Percentiles rank a stretch among this genome's conserved stretches.
These are phyloP conservation scores for Rhodomyrtus tomentosa DNA, from an alignment of 345 rosid genomes.

Conservation along the genomic window DNA sequence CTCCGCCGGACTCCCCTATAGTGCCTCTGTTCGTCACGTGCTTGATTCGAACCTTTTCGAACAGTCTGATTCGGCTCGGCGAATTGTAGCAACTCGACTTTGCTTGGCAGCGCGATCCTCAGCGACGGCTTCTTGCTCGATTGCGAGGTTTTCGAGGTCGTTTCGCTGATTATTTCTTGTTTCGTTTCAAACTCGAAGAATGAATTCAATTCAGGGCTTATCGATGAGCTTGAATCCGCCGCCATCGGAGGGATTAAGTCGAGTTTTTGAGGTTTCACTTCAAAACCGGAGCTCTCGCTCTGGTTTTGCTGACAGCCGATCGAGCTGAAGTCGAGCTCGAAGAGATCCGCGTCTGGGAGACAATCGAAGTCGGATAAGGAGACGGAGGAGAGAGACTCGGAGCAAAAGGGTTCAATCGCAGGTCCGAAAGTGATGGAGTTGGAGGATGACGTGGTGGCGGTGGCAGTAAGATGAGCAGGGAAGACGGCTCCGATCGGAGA, in stretches of 20 bases:
- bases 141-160: slow-evolving; percentile 12
- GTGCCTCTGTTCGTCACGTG: slow-evolving; percentile 25
- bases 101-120: slow-evolving; percentile 36
- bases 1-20: slow-evolving; percentile 88
- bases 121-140: slow-evolving; percentile 21
- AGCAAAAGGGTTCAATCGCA: neutral
- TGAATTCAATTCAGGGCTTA: neutral
- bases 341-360: slow-evolving; percentile 6
- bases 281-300: neutral
- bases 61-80: neutral
- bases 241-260: neutral
- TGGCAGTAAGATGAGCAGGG: neutral
- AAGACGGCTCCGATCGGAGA: slow-evolving; percentile 14
- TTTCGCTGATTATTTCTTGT: slow-evolving; percentile 24
- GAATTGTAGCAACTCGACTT: slow-evolving; percentile 42
- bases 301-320: neutral
- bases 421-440: neutral
- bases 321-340: neutral
- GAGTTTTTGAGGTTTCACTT: neutral
- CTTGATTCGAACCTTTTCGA: neutral
- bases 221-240: neutral
- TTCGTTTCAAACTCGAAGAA: slow-evolving; percentile 25
- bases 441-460: neutral
- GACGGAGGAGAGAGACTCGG: slow-evolving; percentile 2
- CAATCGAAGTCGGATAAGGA: slow-evolving; percentile 3